Percentiles rank a stretch among this genome's conserved stretches.
Evolutionary conservation across 371 early-diverging fungal species (phyloP).

Genomic region (Saksenaea vasiformis): DNA sequence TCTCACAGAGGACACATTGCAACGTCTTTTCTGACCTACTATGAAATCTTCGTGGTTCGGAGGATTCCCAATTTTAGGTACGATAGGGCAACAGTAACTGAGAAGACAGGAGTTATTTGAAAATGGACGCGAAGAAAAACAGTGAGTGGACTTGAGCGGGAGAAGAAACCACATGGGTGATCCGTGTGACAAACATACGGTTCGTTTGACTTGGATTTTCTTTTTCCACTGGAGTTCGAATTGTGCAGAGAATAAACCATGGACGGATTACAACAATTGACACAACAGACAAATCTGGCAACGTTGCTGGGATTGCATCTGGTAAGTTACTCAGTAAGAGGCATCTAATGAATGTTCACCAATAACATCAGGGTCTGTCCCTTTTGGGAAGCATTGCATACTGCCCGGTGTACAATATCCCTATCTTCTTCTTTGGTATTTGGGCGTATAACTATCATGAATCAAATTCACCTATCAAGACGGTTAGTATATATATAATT

Average conservation of each 20-base stretch:
- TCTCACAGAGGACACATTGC: no score
- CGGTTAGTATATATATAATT: constrained; percentile 34
- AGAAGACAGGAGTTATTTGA: no score
- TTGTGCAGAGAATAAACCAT: constrained; percentile 11
- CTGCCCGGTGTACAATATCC: constrained; percentile 49
- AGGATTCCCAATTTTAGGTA: no score
- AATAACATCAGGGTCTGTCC: constrained; percentile 30
- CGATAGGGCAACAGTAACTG: no score
- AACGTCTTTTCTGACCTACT: no score
- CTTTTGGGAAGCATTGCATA: constrained; percentile 45
- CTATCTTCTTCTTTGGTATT: constrained; percentile 53
- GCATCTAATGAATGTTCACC: not conserved
- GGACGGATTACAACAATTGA: constrained; percentile 37
- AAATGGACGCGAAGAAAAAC: no score
- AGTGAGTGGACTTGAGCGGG: not conserved
- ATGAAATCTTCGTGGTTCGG: no score
- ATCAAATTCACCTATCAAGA: constrained; percentile 50
- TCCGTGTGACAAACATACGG: constrained; percentile 1
- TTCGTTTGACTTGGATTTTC: not conserved
- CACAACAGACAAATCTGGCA: constrained; percentile 50
- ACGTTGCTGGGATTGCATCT: constrained; percentile 49
- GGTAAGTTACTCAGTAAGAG: constrained; percentile 16
- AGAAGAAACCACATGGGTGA: constrained; percentile 1
- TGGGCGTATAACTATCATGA: constrained; percentile 55
- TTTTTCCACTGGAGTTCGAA: not conserved